Percentiles rank a stretch among this genome's conserved stretches.
Evolutionary conservation across 768 basidiomycete genomes (phyloP).

Genomic region (Trametes cubensis): DNA sequence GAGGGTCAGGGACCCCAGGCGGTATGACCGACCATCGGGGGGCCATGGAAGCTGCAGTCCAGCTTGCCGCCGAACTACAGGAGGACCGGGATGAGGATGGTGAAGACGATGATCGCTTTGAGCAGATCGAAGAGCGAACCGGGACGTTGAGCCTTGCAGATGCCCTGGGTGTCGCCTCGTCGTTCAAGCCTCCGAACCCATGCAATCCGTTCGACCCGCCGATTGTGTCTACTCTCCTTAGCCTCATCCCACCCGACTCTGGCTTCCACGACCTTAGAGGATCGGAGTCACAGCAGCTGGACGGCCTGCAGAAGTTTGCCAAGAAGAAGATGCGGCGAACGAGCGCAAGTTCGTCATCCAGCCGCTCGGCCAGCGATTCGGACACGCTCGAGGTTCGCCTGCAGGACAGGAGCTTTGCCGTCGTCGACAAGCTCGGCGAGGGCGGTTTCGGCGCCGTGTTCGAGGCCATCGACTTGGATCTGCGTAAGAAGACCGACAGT

Average conservation of each 20-base stretch:
- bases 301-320: conserved; percentile 72
- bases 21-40: conserved; percentile 30
- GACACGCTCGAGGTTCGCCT: conserved; percentile 58
- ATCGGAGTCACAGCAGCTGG: conserved; percentile 60
- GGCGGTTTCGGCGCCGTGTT: conserved; percentile 98
- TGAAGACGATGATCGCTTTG: conserved; percentile 28
- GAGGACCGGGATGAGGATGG: conserved; percentile 36
- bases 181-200: conserved; percentile 80
- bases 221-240: conserved; percentile 65
- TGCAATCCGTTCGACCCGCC: conserved; percentile 82
- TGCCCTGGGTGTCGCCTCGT: conserved; percentile 59
- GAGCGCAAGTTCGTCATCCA: conserved; percentile 35
- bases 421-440: conserved; percentile 90
- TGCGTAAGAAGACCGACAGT: conserved; percentile 44
- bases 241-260: conserved; percentile 59
- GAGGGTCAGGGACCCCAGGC: conserved; percentile 37
- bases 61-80: conserved; percentile 49
- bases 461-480: conserved; percentile 59
- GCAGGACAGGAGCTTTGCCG: conserved; percentile 64
- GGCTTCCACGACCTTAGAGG: conserved; percentile 62
- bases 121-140: conserved; percentile 57
- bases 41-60: conserved; percentile 56
- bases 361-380: conserved; percentile 39
- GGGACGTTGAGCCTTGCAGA: conserved; percentile 68
- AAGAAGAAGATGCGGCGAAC: conserved; percentile 42